phyloP scores from a whole-genome alignment of 75 land plant genomes.

The Gnetum montanum region DNA sequence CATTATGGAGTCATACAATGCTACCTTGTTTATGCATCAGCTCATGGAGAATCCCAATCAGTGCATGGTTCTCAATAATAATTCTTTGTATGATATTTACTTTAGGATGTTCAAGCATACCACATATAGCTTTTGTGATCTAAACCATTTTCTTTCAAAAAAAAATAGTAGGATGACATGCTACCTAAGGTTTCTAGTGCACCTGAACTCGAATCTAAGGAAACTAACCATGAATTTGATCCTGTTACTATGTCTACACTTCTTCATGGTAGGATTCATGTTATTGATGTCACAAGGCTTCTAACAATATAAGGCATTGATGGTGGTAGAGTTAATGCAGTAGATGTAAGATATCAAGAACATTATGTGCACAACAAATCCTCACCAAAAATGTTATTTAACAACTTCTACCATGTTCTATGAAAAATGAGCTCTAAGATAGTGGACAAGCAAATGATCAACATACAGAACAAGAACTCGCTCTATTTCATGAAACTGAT shows the following conservation, averaged over 20 bases:
- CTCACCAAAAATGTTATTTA: constrained; percentile 37
- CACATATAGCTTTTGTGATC: constrained; percentile 48
- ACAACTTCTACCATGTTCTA: constrained; percentile 41
- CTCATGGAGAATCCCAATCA: constrained; percentile 46
- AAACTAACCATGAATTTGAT: constrained; percentile 35
- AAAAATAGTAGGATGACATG: constrained; percentile 41
- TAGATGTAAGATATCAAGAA: constrained; percentile 62
- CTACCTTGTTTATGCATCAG: constrained; percentile 42
- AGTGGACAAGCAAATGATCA: constrained; percentile 37
- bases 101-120: constrained; percentile 56
- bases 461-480: constrained; percentile 45
- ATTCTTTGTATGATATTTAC: constrained; percentile 38
- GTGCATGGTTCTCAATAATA: constrained; percentile 36
- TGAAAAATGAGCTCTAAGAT: constrained; percentile 28
- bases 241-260: constrained; percentile 39
- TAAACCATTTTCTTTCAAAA: constrained; percentile 31
- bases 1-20: constrained; percentile 38
- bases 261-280: constrained; percentile 44
- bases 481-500: constrained; percentile 40
- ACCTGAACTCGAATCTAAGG: constrained; percentile 40
- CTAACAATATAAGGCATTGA: constrained; percentile 38
- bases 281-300: constrained; percentile 40
- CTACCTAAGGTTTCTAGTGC: constrained; percentile 39
- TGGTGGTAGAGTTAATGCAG: constrained; percentile 45
- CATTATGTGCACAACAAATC: constrained; percentile 58